A percentile compares a stretch with the other conserved stretches of the same genome.
These are phyloP conservation scores for Elaeis guineensis DNA, from an alignment of 176 grass and related monocot genomes.

Conservation along the genomic window DNA sequence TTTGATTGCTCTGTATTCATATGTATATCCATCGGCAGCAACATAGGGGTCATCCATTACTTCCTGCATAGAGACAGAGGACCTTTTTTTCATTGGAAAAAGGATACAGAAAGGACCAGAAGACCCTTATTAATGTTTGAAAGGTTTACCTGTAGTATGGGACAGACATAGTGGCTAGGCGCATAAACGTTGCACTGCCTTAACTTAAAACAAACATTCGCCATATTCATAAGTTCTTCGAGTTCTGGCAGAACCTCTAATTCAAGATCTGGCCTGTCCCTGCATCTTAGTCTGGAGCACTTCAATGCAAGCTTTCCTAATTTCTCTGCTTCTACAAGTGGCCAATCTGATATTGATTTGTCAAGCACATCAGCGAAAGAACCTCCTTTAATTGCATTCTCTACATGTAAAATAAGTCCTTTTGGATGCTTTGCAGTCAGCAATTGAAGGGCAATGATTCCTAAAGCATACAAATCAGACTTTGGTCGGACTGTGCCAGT, in stretches of 20 bases:
- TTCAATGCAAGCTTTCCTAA: constrained; percentile 58
- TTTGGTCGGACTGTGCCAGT: constrained; percentile 84
- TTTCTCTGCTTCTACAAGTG: constrained; percentile 48
- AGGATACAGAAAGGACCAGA: too few relatives aligned
- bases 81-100: not conserved
- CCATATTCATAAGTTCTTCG: constrained; percentile 49
- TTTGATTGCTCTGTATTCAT: constrained; percentile 67
- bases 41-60: constrained; percentile 78
- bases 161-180: constrained; percentile 74
- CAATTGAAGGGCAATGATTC: constrained; percentile 71
- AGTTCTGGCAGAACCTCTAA: constrained; percentile 63
- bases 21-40: constrained; percentile 86
- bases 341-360: constrained; percentile 55
- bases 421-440: constrained; percentile 51
- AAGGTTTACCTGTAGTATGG: constrained; percentile 62
- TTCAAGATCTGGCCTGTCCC: constrained; percentile 66
- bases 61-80: constrained; percentile 35
- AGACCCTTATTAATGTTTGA: too few relatives aligned
- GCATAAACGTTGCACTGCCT: constrained; percentile 15
- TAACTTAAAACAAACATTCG: constrained; percentile 27
- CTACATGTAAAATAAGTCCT: constrained; percentile 38
- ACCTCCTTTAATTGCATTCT: constrained; percentile 41
- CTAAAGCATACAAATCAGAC: constrained; percentile 81
- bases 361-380: constrained; percentile 38
- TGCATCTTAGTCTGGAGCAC: constrained; percentile 54